Conservation (phyloP, 306 rosid genomes). For the Lathyrus aphaca region DNA sequence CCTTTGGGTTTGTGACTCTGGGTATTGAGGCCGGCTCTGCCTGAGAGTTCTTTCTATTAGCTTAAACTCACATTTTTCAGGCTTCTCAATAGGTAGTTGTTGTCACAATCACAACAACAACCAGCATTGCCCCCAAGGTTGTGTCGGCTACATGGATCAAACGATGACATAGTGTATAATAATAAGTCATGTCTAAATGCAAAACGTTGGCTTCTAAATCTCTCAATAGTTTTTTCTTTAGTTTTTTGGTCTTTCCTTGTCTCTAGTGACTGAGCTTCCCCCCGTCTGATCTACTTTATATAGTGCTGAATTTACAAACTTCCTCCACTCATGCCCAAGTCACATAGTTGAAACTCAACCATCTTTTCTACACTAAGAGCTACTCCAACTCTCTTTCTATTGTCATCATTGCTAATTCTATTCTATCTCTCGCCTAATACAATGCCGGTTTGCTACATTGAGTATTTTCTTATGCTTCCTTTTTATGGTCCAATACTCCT, state of each 20-base stretch:
- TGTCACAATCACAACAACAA: not conserved
- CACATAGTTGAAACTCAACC: not conserved
- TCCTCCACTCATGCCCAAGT: not conserved
- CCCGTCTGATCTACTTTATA: not conserved
- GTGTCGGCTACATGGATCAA: not conserved
- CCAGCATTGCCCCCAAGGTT: not conserved
- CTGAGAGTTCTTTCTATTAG: slow-evolving; percentile 11
- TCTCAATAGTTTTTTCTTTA: not conserved
- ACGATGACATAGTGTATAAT: not conserved
- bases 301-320: not conserved
- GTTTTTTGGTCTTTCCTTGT: not conserved
- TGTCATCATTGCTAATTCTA: too few species aligned
- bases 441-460: too few species aligned
- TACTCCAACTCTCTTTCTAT: not conserved
- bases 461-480: too few species aligned
- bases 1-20: slow-evolving; percentile 10
- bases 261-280: not conserved
- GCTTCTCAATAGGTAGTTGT: not conserved
- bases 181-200: not conserved
- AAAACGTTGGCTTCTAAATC: not conserved
- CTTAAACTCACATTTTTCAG: not conserved
- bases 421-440: too few species aligned
- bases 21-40: not conserved
- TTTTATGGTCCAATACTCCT: not conserved
- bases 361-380: not conserved